Percentiles rank a stretch among this genome's conserved stretches.
phyloP scores from a whole-genome alignment of 345 rosid species.

The Abelmoschus esculentus region DNA sequence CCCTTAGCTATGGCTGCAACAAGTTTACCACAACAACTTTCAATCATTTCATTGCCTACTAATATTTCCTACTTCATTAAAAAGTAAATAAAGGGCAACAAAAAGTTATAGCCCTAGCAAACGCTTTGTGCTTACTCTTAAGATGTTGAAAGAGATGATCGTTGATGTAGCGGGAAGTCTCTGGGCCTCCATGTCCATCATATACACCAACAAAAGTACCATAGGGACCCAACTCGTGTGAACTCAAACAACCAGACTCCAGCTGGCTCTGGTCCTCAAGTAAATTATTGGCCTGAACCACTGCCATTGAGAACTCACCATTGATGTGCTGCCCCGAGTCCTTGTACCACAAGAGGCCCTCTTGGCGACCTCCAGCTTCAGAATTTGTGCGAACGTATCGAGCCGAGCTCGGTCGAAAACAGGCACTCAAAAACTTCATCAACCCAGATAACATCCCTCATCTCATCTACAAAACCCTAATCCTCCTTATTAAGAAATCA shows the following conservation, averaged over 20 bases:
- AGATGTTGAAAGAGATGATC: constrained; percentile 74
- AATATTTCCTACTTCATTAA: constrained; percentile 3
- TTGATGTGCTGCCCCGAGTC: background rate
- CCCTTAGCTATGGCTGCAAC: background rate
- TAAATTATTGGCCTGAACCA: background rate
- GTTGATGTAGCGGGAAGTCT: constrained; percentile 67
- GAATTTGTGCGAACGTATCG: background rate
- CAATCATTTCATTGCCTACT: too few species aligned
- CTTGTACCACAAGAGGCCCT: background rate
- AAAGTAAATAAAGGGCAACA: background rate
- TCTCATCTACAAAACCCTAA: background rate
- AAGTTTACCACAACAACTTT: too few species aligned
- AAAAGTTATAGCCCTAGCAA: background rate
- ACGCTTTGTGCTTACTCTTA: constrained; percentile 42
- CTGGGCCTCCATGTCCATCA: constrained; percentile 93
- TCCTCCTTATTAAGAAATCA: too few species aligned
- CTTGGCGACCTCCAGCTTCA: background rate
- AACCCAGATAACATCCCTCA: background rate
- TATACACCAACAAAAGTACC: constrained; percentile 89
- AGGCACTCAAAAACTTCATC: background rate
- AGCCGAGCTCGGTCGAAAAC: background rate
- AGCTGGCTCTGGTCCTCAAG: constrained; percentile 7
- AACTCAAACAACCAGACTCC: constrained; percentile 67
- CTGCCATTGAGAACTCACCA: background rate
- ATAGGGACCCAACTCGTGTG: constrained; percentile 46